A percentile compares a stretch with the other conserved stretches of the same genome.
These are phyloP conservation scores for Ophiosphaerella herpotricha DNA, from an alignment of 2,329 filamentous ascomycete genomes.

Conservation along the genomic window DNA sequence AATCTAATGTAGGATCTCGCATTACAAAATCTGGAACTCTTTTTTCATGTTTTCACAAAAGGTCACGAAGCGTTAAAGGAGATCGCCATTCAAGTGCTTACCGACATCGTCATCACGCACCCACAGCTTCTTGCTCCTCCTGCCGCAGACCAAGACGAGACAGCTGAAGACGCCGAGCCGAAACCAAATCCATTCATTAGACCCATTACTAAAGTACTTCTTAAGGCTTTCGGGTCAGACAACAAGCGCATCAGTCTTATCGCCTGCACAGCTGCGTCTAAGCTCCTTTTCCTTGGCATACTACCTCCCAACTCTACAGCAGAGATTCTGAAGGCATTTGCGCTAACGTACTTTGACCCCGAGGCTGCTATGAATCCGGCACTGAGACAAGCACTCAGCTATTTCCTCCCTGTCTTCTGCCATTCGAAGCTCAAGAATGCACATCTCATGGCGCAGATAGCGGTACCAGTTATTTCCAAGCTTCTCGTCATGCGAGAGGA, in stretches of 20 bases:
- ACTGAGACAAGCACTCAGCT: slow-evolving; percentile 83
- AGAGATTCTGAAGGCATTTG: slow-evolving; percentile 78
- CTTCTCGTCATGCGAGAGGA: slow-evolving; percentile 64
- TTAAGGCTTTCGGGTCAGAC: slow-evolving; percentile 72
- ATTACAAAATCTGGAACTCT: slow-evolving; percentile 87
- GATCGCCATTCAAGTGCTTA: slow-evolving; percentile 87
- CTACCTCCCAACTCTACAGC: slow-evolving; percentile 58
- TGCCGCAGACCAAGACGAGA: slow-evolving; percentile 42
- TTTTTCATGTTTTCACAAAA: slow-evolving; percentile 94
- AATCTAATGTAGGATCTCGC: slow-evolving; percentile 67
- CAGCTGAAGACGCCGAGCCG: slow-evolving; percentile 44
- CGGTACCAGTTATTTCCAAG: slow-evolving; percentile 74
- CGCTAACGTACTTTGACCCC: slow-evolving; percentile 88
- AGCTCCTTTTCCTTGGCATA: slow-evolving; percentile 82
- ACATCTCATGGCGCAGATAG: slow-evolving; percentile 74
- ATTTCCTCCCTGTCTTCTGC: slow-evolving; percentile 94
- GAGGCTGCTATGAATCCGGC: slow-evolving; percentile 78
- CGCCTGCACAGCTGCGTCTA: slow-evolving; percentile 80
- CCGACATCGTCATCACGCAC: slow-evolving; percentile 89
- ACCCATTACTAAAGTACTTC: slow-evolving; percentile 80
- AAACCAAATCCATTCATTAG: slow-evolving; percentile 53
- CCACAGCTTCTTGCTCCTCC: slow-evolving; percentile 74
- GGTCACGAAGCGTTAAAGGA: slow-evolving; percentile 89
- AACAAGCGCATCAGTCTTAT: slow-evolving; percentile 77
- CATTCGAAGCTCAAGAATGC: slow-evolving; percentile 85